phyloP scores from a whole-genome alignment of 2,329 filamentous ascomycete genomes.

The Fusarium papillatum region DNA sequence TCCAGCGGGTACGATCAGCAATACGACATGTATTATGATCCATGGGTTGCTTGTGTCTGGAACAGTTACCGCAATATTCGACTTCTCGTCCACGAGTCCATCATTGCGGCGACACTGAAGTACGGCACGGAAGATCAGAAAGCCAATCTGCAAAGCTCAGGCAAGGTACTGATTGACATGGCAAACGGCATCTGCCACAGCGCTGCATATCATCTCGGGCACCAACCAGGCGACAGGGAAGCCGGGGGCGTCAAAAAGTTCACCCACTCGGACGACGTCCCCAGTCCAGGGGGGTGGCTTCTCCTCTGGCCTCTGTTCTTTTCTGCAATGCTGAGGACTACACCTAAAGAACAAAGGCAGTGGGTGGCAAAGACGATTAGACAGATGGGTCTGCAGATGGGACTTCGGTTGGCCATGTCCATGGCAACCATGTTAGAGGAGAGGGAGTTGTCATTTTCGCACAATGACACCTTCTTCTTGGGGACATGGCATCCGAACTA shows the following conservation, averaged over 20 bases:
- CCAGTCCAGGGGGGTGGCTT: constrained; percentile 27
- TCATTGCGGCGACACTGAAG: constrained; percentile 27
- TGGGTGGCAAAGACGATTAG: constrained; percentile 32
- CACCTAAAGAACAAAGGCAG: constrained; percentile 12
- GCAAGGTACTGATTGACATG: constrained; percentile 15
- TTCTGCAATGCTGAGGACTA: constrained; percentile 29
- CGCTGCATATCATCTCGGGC: constrained; percentile 32
- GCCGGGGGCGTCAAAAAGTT: background rate
- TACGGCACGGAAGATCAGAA: constrained; percentile 19
- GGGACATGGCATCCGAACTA: constrained; percentile 34
- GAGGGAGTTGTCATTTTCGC: constrained; percentile 31
- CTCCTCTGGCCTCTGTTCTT: constrained; percentile 38
- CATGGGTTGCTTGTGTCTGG: constrained; percentile 37
- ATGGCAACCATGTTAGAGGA: constrained; percentile 35
- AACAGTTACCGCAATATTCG: constrained; percentile 37
- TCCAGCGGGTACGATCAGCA: constrained; percentile 20
- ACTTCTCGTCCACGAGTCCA: constrained; percentile 35
- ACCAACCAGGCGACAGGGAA: background rate
- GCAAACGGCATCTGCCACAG: constrained; percentile 36
- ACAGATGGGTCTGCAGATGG: constrained; percentile 32
- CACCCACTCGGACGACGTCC: background rate
- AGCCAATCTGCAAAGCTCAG: constrained; percentile 14
- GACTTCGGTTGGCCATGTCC: constrained; percentile 31
- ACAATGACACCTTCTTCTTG: constrained; percentile 28
- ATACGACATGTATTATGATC: constrained; percentile 28